Percentiles rank a stretch among this genome's conserved stretches.
These are phyloP conservation scores for Xylariaceae sp. DNA, from an alignment of 2,329 filamentous ascomycete species.

Conservation along the genomic window DNA sequence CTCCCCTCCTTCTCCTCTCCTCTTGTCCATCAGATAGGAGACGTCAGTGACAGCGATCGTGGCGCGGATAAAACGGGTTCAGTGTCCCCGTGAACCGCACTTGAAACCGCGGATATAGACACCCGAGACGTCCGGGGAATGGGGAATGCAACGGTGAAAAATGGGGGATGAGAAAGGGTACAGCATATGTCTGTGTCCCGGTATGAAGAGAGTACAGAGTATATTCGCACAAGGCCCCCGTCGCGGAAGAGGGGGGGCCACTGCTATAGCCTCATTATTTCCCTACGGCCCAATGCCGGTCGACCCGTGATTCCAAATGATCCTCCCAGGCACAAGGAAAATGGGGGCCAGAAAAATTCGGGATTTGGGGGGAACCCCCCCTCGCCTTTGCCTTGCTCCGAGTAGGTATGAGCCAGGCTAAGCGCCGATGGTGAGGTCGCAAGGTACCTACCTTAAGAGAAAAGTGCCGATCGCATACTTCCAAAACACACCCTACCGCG, in stretches of 20 bases:
- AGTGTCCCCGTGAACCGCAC: not conserved
- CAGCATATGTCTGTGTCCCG: too few species aligned
- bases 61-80: constrained; percentile 1
- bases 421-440: too few species aligned
- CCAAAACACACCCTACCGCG: not conserved
- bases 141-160: not conserved
- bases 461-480: not conserved
- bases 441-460: too few species aligned
- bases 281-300: not conserved
- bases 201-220: too few species aligned
- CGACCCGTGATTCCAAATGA: not conserved
- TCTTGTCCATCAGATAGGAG: not conserved
- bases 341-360: not conserved
- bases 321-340: not conserved
- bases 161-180: not conserved
- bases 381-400: too few species aligned
- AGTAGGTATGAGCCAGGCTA: too few species aligned
- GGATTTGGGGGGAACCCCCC: not conserved
- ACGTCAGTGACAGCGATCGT: not conserved
- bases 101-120: not conserved
- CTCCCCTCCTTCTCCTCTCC: not conserved
- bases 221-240: too few species aligned
- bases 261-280: not conserved
- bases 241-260: too few species aligned
- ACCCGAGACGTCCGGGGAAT: not conserved